Base-by-base conservation (phyloP, 1,284 basidiomycete species). In the Vanrija sp. region DNA sequence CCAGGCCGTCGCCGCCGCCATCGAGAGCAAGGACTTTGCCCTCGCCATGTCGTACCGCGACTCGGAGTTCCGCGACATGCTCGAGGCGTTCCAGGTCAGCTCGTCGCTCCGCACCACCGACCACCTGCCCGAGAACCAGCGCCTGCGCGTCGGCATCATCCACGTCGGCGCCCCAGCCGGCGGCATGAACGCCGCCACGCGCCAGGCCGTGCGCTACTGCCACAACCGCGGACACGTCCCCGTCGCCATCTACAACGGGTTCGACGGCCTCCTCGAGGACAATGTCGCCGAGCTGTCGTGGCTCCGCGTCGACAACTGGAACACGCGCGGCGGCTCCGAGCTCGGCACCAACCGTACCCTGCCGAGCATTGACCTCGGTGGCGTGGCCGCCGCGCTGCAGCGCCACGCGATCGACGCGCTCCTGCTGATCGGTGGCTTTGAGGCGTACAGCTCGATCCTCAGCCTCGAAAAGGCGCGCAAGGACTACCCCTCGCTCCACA, bases 151-250 rank as follows among this genome's bases (percentile, higher is more conserved):
- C 57, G 94, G 85, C 35, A 90, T 98, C 68, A 87, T 97, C 77
- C 92, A 97, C 68, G 86, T 95, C 67, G 95, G 95, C 57, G 96
- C 96, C 1, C 95, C 96, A 3, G 94, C 95, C 4, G 94, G 95
- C 53, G 95, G 96, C 12, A 98, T 98, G 91, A 98, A 98, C 71
- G 94, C 94, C 1, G 95, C 95, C 0, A 97, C 93, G 0, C 86
- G 95, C 43, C 87, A 94, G 31, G 92, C 91, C 1, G 92, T 90
- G 7, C 87, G 95, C 16, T 97, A 91, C 79, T 98, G 93, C 72
- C 79, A 95, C 59, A 85, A 85, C 56, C 88, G 91, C 67, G 95
- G 96, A 0, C 95, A 98, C 75, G 88, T 83, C 19, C 88, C 94
- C 15, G 80, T 97, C 25, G 90, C 86, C 0, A 85, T 99, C 64